A percentile compares a stretch with the other conserved stretches of the same genome.
These are phyloP conservation scores for Mrakiaceae sp. DNA, from an alignment of 1,284 basidiomycete species.

Conservation along the genomic window DNA sequence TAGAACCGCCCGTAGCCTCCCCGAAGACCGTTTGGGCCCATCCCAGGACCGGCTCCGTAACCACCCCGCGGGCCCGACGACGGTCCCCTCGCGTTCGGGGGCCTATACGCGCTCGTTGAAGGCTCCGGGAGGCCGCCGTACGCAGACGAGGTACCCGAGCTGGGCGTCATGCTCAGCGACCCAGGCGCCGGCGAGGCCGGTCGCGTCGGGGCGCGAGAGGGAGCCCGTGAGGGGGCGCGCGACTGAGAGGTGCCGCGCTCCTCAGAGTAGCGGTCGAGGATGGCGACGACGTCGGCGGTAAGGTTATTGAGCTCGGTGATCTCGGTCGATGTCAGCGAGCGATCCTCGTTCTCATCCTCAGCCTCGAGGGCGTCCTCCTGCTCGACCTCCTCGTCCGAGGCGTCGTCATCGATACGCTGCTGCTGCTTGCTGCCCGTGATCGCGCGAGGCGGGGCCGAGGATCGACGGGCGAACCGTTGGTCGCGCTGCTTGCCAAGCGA, in stretches of 20 bases:
- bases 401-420: constrained; percentile 21
- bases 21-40: no score
- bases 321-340: constrained; percentile 51
- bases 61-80: no score
- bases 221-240: background rate
- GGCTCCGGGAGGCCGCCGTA: no score
- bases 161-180: no score
- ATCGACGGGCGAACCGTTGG: constrained; percentile 8
- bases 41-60: no score
- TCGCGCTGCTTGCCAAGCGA: constrained; percentile 11
- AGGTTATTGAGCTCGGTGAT: constrained; percentile 61
- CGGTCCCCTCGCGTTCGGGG: no score
- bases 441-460: background rate
- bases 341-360: constrained; percentile 43
- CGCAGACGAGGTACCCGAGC: no score
- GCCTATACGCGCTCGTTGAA: no score
- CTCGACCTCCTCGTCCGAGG: constrained; percentile 30
- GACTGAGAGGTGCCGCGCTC: background rate
- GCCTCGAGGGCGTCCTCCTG: constrained; percentile 51
- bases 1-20: no score
- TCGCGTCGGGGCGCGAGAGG: background rate
- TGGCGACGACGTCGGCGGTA: constrained; percentile 58
- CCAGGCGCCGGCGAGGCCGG: background rate
- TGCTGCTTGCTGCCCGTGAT: background rate
- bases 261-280: constrained; percentile 46